phyloP scores from a whole-genome alignment of 1,284 basidiomycete genomes.

The Thecaphora thlaspeos region DNA sequence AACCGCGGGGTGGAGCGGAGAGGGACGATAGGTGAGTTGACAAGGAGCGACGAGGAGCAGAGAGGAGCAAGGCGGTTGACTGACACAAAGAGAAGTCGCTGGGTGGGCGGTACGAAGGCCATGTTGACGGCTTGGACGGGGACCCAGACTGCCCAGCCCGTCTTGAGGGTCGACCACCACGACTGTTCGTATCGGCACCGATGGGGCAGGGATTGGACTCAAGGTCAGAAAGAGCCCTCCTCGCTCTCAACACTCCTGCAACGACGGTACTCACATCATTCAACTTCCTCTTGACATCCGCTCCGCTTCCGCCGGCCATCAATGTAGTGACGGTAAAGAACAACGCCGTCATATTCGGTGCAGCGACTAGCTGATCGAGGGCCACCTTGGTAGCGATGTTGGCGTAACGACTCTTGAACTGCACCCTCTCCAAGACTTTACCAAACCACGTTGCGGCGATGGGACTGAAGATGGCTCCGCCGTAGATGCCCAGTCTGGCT shows the following conservation, averaged over 20 bases:
- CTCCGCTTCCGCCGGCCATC: conserved; percentile 19
- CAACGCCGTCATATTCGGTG: conserved; percentile 25
- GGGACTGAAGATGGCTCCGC: conserved; percentile 46
- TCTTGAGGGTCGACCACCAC: conserved; percentile 45
- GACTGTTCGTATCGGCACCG: conserved; percentile 2
- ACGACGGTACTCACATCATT: conserved; percentile 6
- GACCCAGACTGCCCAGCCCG: conserved; percentile 43
- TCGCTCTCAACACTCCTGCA: background rate
- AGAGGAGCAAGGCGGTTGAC: background rate
- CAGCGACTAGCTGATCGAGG: conserved; percentile 40
- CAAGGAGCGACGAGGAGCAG: background rate
- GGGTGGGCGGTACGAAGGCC: conserved; percentile 31
- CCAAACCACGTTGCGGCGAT: conserved; percentile 42
- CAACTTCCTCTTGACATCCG: conserved; percentile 35
- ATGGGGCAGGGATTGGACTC: too few relatives aligned
- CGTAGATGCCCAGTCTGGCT: conserved; percentile 31
- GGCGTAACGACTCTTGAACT: conserved; percentile 12
- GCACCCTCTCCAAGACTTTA: conserved; percentile 35
- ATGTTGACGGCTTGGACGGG: conserved; percentile 49
- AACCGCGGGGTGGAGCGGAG: background rate
- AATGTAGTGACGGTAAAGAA: conserved; percentile 43
- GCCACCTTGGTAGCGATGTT: conserved; percentile 44
- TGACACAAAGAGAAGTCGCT: conserved; percentile 43
- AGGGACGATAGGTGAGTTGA: background rate
- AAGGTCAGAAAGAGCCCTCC: too few relatives aligned